These are phyloP conservation scores for Yamadazyma diospyri DNA, from an alignment of 1,139 yeast genomes.

Conservation along the genomic window DNA sequence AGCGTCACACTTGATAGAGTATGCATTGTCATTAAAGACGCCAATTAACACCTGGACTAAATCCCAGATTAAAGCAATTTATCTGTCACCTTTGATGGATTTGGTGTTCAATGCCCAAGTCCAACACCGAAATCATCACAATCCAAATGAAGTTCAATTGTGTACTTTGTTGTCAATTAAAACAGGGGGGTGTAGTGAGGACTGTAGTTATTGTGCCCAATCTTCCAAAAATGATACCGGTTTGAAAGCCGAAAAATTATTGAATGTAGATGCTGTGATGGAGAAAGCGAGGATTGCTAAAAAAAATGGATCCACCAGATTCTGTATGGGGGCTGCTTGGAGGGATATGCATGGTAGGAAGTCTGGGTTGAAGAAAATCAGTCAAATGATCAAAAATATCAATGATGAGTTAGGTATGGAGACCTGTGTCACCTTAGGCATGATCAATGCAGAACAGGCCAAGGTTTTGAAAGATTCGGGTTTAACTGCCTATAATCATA, in stretches of 20 bases:
- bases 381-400: conserved; percentile 63
- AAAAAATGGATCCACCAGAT: conserved; percentile 68
- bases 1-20: conserved; percentile 7
- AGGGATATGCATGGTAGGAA: conserved; percentile 80
- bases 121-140: conserved; percentile 64
- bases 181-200: conserved; percentile 80
- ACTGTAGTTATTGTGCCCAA: conserved; percentile 79
- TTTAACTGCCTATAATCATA: conserved; percentile 77
- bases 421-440: conserved; percentile 78
- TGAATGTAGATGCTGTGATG: conserved; percentile 58
- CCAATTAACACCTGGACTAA: conserved; percentile 60
- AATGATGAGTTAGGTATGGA: conserved; percentile 59
- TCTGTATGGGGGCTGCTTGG: conserved; percentile 90
- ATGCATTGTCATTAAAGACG: conserved; percentile 7
- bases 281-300: conserved; percentile 65
- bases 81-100: conserved; percentile 64
- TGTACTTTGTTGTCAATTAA: conserved; percentile 75
- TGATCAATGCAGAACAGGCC: conserved; percentile 66
- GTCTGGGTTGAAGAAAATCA: conserved; percentile 58
- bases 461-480: conserved; percentile 60
- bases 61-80: conserved; percentile 55
- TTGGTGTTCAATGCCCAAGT: conserved; percentile 58
- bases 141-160: conserved; percentile 68
- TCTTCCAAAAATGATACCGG: conserved; percentile 69
- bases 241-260: conserved; percentile 61